These are phyloP conservation scores for Sporisorium scitamineum DNA, from an alignment of 1,284 basidiomycete species.

Conservation along the genomic window DNA sequence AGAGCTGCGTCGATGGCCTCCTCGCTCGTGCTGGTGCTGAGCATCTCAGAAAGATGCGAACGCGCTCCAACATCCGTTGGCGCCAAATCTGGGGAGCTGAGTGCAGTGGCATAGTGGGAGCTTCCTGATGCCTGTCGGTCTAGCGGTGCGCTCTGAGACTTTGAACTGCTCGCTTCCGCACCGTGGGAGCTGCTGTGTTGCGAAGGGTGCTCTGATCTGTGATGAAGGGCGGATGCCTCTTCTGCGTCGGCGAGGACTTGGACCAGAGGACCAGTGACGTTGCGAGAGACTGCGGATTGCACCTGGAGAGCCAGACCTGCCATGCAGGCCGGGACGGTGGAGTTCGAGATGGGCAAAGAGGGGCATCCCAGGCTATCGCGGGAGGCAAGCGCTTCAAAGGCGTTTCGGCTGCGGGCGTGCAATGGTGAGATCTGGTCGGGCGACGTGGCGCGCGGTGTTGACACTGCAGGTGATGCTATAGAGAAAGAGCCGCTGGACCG, in stretches of 20 bases:
- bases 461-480: slow-evolving; percentile 31
- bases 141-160: slow-evolving; percentile 1
- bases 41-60: slow-evolving; percentile 2
- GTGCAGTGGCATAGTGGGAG: slow-evolving; percentile 28
- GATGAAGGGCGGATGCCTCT: slow-evolving; percentile 21
- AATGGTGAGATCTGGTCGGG: slow-evolving; percentile 14
- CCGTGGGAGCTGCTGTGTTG: background rate
- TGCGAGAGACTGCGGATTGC: slow-evolving; percentile 43
- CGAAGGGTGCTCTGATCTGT: background rate
- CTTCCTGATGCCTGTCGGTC: slow-evolving; percentile 13
- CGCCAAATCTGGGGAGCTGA: slow-evolving; percentile 29
- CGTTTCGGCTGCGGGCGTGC: slow-evolving; percentile 8
- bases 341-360: slow-evolving; percentile 7
- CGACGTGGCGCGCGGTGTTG: slow-evolving; percentile 39
- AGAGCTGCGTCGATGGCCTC: slow-evolving; percentile 26
- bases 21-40: slow-evolving; percentile 18
- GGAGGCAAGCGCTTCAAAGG: slow-evolving; percentile 7
- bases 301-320: slow-evolving; percentile 40
- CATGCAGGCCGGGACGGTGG: slow-evolving; percentile 31
- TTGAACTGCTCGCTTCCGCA: slow-evolving; percentile 6
- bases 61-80: slow-evolving; percentile 3
- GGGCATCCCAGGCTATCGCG: slow-evolving; percentile 18
- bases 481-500: slow-evolving; percentile 28
- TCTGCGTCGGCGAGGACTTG: slow-evolving; percentile 42
- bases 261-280: slow-evolving; percentile 45